Evolutionary conservation across 164 flowering plant genomes (phyloP).

Genomic region (Pachysandra terminalis): DNA sequence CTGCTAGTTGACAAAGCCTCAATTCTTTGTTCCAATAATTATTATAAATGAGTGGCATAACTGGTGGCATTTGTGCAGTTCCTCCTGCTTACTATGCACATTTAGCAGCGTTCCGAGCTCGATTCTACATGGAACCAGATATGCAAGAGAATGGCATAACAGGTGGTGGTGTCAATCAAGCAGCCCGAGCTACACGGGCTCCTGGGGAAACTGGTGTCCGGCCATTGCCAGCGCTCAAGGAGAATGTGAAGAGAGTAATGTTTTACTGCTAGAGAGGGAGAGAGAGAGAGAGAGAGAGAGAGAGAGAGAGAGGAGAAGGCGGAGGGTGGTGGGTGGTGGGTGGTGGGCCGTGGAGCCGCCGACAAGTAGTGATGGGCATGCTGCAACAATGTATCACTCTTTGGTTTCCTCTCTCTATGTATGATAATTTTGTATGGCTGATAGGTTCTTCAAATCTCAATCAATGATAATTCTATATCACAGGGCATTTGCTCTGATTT

Average conservation of each 20-base stretch:
- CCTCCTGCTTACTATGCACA: constrained; percentile 98
- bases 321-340: background rate
- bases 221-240: constrained; percentile 84
- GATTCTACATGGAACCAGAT: constrained; percentile 90
- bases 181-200: constrained; percentile 24
- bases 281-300: no score
- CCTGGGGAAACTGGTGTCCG: constrained; percentile 49
- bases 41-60: background rate
- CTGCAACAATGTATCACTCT: background rate
- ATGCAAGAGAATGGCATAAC: constrained; percentile 51
- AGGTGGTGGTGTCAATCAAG: constrained; percentile 24
- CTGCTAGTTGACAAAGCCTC: background rate
- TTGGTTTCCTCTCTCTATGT: constrained; percentile 5
- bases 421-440: constrained; percentile 1
- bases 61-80: constrained; percentile 39
- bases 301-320: background rate
- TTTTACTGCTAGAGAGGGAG: constrained; percentile 54
- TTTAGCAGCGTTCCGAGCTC: constrained; percentile 90
- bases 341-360: background rate
- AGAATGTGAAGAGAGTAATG: constrained; percentile 93
- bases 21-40: background rate
- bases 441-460: background rate
- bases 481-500: background rate
- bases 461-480: background rate
- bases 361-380: no score